phyloP scores from a whole-genome alignment of 2,329 filamentous ascomycete genomes.

The Hyphodiscus sp. region DNA sequence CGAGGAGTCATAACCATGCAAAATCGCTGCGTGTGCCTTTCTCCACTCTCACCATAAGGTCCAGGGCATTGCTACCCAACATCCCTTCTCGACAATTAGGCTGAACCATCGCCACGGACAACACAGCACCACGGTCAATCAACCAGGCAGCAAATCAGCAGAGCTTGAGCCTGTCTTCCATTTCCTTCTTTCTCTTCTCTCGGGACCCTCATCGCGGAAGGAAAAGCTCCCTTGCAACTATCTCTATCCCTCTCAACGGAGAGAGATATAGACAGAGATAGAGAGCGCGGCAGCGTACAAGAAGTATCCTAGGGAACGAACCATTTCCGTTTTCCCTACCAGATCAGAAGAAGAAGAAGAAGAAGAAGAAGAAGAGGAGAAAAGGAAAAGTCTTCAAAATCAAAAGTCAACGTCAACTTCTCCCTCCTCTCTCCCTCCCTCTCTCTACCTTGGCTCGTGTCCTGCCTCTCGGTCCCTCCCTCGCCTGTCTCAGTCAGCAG shows the following conservation, averaged over 20 bases:
- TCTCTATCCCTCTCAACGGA: neutral
- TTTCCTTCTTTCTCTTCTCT: neutral
- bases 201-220: neutral
- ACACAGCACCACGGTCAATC: conserved; percentile 11
- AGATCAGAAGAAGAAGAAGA: neutral
- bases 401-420: no score
- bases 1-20: conserved; percentile 19
- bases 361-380: no score
- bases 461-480: neutral
- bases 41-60: conserved; percentile 16
- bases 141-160: neutral
- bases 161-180: conserved; percentile 1
- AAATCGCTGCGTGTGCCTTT: conserved; percentile 10
- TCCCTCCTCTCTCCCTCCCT: no score
- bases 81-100: conserved; percentile 21
- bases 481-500: neutral
- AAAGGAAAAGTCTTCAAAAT: no score
- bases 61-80: conserved; percentile 25
- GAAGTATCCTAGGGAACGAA: neutral
- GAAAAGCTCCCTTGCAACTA: neutral
- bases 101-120: conserved; percentile 19
- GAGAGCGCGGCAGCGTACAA: neutral
- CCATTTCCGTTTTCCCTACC: neutral
- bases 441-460: neutral
- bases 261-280: no score